phyloP scores from a whole-genome alignment of 148 eudicot genomes.

The Polygonum maritimum region DNA sequence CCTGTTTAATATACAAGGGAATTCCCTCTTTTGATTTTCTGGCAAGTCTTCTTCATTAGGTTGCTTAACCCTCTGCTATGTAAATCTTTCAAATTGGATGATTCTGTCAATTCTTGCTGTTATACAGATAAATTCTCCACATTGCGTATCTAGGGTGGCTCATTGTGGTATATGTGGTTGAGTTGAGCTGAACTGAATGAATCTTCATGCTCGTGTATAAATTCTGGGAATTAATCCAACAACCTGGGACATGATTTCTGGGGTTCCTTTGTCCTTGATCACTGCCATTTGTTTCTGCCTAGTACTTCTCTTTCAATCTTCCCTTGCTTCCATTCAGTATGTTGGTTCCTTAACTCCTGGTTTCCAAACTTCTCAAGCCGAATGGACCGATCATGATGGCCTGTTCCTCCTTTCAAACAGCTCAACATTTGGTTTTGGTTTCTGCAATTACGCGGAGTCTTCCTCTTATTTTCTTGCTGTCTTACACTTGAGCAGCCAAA shows the following conservation, averaged over 20 bases:
- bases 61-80: not conserved
- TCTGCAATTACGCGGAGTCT: constrained; percentile 37
- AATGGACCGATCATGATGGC: constrained; percentile 68
- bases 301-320: constrained; percentile 18
- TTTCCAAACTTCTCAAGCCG: constrained; percentile 53
- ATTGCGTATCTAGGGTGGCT: not conserved
- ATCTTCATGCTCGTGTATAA: not conserved
- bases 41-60: not conserved
- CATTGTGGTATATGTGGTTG: not conserved
- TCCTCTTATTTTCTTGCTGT: constrained; percentile 57
- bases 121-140: not conserved
- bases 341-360: constrained; percentile 34
- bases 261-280: not conserved
- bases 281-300: constrained; percentile 20
- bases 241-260: not conserved
- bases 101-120: not conserved
- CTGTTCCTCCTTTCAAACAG: constrained; percentile 59
- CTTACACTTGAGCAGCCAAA: constrained; percentile 35
- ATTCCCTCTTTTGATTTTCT: not conserved
- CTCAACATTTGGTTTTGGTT: constrained; percentile 64
- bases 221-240: not conserved
- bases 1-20: not conserved
- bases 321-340: constrained; percentile 44
- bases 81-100: not conserved
- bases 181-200: not conserved